Base-by-base conservation (phyloP, 2,329 filamentous ascomycete species). In the Setomelanomma holmii region DNA sequence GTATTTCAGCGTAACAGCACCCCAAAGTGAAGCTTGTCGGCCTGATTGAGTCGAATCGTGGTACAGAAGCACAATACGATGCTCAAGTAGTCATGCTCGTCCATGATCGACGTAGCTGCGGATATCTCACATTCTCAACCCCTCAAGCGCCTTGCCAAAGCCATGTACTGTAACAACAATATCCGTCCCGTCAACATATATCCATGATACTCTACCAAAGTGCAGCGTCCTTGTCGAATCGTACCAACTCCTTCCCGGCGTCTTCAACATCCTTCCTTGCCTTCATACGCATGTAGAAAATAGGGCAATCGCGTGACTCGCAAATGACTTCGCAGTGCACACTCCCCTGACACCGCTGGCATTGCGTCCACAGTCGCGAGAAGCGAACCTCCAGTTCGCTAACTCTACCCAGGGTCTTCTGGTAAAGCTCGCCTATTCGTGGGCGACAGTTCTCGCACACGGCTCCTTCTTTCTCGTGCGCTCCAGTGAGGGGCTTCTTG, bases 271-370 rank as follows among this genome's bases (percentile, higher is more conserved):
- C 95, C 81, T 99, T 99, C 84, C 97, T 96, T 24, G 93, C 93
- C 83, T 99, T 99, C 95, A 99, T 99, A 4, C 95, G 87, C 95
- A 99, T 99, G 76, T 99, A 99, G 76, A 99, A 99, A 69, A 99
- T 99, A 1, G 95, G 95, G 72, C 95, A 99, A 79, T 99, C 95
- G 74, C 92, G 90, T 73, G 89, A 93, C 58, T 89, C 93, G 80
- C 95, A 99, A 64, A 99, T 98, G 48, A 99, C 96, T 76, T 99
- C 95, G 74, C 91, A 95, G 78, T 99, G 95, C 84, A 99, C 89
- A 79, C 92, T 97, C 48, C 93, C 95, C 79, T 99, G 95, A 75
- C 95, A 99, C 36, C 95, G 84, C 79, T 99, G 95, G 74, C 95
- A 99, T 76, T 99, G 95, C 42, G 95, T 99, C 95, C 95, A 99